Evolutionary conservation across 768 basidiomycete species (phyloP).

Genomic region (Auriscalpium vulgare): DNA sequence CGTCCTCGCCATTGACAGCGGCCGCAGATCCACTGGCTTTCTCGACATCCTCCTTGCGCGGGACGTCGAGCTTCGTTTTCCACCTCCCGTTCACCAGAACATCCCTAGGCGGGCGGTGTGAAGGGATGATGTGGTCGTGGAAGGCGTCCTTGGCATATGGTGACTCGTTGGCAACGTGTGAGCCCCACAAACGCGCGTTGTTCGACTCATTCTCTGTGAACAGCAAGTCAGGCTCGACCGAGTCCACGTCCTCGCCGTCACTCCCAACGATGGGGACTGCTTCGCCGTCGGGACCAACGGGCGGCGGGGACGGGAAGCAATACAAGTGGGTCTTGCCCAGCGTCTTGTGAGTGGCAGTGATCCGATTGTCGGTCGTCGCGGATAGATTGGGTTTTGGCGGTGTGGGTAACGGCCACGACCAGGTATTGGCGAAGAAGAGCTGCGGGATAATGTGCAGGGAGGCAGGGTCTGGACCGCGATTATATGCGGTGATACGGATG

Average conservation of each 20-base stretch:
- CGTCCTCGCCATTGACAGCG: slow-evolving; percentile 28
- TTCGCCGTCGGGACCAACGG: slow-evolving; percentile 66
- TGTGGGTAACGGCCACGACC: slow-evolving; percentile 83
- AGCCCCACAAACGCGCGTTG: slow-evolving; percentile 79
- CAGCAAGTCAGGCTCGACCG: slow-evolving; percentile 74
- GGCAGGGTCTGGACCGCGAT: slow-evolving; percentile 91
- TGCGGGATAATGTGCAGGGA: slow-evolving; percentile 93
- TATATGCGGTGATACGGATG: slow-evolving; percentile 92
- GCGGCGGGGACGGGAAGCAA: slow-evolving; percentile 87
- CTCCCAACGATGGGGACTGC: slow-evolving; percentile 40
- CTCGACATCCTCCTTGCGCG: not conserved
- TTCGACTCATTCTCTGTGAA: slow-evolving; percentile 99
- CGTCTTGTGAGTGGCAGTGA: slow-evolving; percentile 66
- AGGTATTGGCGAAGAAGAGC: slow-evolving; percentile 96
- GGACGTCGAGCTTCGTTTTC: slow-evolving; percentile 8
- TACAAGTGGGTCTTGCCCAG: slow-evolving; percentile 78
- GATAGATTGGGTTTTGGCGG: slow-evolving; percentile 57
- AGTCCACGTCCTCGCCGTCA: slow-evolving; percentile 44
- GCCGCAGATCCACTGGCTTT: slow-evolving; percentile 19
- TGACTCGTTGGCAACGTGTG: slow-evolving; percentile 61
- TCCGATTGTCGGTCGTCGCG: slow-evolving; percentile 47
- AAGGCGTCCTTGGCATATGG: slow-evolving; percentile 94
- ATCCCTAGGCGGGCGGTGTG: slow-evolving; percentile 57
- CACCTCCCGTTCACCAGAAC: slow-evolving; percentile 8
- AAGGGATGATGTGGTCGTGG: slow-evolving; percentile 92